Evolutionary conservation across 2,329 filamentous ascomycete genomes (phyloP), one percentile per base, ranked within the genome.

Genomic region (Xylogone sp.): DNA sequence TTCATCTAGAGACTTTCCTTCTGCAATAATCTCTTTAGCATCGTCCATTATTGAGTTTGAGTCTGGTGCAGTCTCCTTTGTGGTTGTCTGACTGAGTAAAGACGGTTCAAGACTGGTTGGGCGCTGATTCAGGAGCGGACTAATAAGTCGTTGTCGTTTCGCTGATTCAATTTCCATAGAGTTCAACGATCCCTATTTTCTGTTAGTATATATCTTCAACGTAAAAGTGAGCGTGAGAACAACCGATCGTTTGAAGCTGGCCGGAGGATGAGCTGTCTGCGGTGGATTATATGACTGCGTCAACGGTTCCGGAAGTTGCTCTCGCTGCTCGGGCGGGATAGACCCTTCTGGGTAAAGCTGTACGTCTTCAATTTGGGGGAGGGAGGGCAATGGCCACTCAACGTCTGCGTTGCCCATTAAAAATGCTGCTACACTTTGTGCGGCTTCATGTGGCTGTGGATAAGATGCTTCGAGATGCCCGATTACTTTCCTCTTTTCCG

Each of bases 311-410:
- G 46, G 55, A 18, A 39, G 34, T 27, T 52, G 43, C 3, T 42
- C 27, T 46, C n/a, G 18, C 31, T 44, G 16, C 22, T 43, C 19
- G 4, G n/a, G n/a, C 5, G 34, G 42, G 10, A 22, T 20, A 45
- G 24, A 39, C 43, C 29, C 43, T 54, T 45, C 46, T 21, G 3
- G 43, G 18, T 16, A 44, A 24, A 50, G 46, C 29, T 57, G 53
- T 44, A 57, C 20, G 18, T 48, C 55, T 2, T 59, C 48, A 34
- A 67, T 60, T 16, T 56, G 45, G 21, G 61, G 62, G 45, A 66
- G 56, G 21, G 50, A 44, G 2, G 45, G 48, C 12, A 65, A 22
- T 18, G 57, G 57, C 62, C 62, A 66, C 29, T 48, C 24, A 9
- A 18, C 34, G 19, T 56, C 44, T 21, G 45, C 42, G 2, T 48